Percentiles rank a stretch among this genome's conserved stretches.
These are phyloP conservation scores for Pezicula radicicola DNA, from an alignment of 2,329 filamentous ascomycete species.

Conservation along the genomic window DNA sequence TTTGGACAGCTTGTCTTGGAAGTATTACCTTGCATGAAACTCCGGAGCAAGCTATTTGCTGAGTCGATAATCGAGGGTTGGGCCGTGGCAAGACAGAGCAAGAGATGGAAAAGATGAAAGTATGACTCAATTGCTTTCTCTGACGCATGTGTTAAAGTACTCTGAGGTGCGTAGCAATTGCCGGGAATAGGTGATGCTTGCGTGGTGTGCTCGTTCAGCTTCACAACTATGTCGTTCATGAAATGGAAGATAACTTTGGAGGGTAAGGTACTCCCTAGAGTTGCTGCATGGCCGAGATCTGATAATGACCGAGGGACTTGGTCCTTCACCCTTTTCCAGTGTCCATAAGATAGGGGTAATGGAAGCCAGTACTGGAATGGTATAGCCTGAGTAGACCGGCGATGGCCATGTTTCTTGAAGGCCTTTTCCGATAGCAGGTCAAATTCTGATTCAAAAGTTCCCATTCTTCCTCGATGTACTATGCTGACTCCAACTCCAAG, in stretches of 20 bases:
- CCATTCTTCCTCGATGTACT: conserved; percentile 17
- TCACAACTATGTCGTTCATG: conserved; percentile 49
- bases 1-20: conserved; percentile 42
- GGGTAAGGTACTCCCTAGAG: conserved; percentile 15
- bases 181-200: conserved; percentile 11
- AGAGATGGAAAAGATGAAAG: conserved; percentile 48
- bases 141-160: conserved; percentile 42
- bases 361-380: conserved; percentile 42
- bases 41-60: conserved; percentile 37
- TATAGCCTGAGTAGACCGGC: conserved; percentile 39
- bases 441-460: conserved; percentile 41
- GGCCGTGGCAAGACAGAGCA: conserved; percentile 43
- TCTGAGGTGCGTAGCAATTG: conserved; percentile 21
- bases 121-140: conserved; percentile 52
- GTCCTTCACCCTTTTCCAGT: conserved; percentile 37
- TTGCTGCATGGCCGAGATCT: conserved; percentile 23
- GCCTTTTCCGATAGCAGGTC: conserved; percentile 43
- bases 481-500: conserved; percentile 42
- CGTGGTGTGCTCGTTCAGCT: conserved; percentile 36
- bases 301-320: conserved; percentile 25
- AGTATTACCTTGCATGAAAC: conserved; percentile 36
- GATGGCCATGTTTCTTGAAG: conserved; percentile 32
- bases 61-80: conserved; percentile 30
- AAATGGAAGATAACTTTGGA: conserved; percentile 40
- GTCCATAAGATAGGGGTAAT: conserved; percentile 40